These are phyloP conservation scores for Emericellopsis cladophorae DNA, from an alignment of 2,329 filamentous ascomycete genomes.

Conservation along the genomic window DNA sequence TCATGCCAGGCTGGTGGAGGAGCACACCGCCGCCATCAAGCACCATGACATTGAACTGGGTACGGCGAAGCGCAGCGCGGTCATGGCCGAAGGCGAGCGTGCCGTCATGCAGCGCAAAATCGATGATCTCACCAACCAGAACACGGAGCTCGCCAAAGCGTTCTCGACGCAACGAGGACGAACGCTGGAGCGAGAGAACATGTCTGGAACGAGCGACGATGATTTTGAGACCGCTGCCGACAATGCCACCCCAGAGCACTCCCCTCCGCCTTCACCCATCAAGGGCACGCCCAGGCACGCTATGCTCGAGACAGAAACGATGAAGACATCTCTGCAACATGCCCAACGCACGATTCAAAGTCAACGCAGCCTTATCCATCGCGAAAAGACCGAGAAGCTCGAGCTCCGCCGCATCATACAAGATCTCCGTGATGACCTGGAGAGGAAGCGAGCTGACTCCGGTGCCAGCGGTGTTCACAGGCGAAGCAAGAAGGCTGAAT, in stretches of 20 bases:
- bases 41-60: constrained; percentile 83
- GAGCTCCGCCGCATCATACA: constrained; percentile 92
- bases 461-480: constrained; percentile 33
- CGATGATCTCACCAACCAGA: constrained; percentile 78
- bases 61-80: constrained; percentile 67
- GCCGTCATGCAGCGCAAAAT: constrained; percentile 70
- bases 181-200: constrained; percentile 49
- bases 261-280: constrained; percentile 77
- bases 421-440: constrained; percentile 86
- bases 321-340: constrained; percentile 88
- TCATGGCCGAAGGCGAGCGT: constrained; percentile 67
- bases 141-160: constrained; percentile 79
- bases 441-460: constrained; percentile 48
- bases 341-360: constrained; percentile 95
- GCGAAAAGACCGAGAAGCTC: constrained; percentile 97
- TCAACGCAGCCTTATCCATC: constrained; percentile 85
- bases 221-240: constrained; percentile 53
- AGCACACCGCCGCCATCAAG: constrained; percentile 64
- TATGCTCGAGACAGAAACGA: constrained; percentile 85
- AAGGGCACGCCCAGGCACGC: constrained; percentile 87
- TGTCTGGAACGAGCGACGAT: constrained; percentile 46
- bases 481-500: constrained; percentile 49
- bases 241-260: constrained; percentile 72
- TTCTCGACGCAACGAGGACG: constrained; percentile 63
- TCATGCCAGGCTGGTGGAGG: constrained; percentile 69